phyloP scores from a whole-genome alignment of 768 basidiomycete genomes.

The Leccinum obscurum region DNA sequence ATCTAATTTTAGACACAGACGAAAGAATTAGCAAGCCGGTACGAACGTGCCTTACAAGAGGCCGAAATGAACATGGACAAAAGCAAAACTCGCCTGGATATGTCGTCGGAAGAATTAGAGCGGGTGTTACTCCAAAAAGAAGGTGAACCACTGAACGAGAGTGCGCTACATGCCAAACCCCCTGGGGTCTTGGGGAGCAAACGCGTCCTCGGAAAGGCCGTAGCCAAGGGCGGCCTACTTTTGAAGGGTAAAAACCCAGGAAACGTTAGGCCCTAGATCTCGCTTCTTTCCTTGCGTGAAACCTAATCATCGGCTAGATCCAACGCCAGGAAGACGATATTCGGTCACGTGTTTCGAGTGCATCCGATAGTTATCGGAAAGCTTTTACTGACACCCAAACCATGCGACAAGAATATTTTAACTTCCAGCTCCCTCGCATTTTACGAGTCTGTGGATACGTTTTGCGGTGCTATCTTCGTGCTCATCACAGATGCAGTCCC shows the following conservation, averaged over 20 bases:
- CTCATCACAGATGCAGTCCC: slow-evolving; percentile 48
- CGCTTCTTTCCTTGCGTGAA: slow-evolving; percentile 6
- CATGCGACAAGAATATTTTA: slow-evolving; percentile 96
- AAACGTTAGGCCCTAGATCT: slow-evolving; percentile 49
- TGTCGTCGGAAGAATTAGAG: slow-evolving; percentile 92
- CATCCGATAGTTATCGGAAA: slow-evolving; percentile 89
- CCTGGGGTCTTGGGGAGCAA: slow-evolving; percentile 66
- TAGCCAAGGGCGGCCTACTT: slow-evolving; percentile 85
- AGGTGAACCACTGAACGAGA: slow-evolving; percentile 89
- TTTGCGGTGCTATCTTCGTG: not conserved
- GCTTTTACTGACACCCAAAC: slow-evolving; percentile 82
- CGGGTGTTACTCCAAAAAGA: slow-evolving; percentile 91
- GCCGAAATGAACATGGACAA: slow-evolving; percentile 87
- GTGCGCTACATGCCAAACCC: slow-evolving; percentile 61
- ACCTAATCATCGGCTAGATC: slow-evolving; percentile 47
- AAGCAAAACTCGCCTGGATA: slow-evolving; percentile 81
- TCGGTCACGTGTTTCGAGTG: slow-evolving; percentile 75
- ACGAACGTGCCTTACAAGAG: slow-evolving; percentile 87
- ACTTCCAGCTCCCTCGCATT: slow-evolving; percentile 93
- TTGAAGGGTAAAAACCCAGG: slow-evolving; percentile 93
- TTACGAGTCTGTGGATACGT: slow-evolving; percentile 65
- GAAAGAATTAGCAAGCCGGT: slow-evolving; percentile 86
- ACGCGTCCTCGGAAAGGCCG: slow-evolving; percentile 85
- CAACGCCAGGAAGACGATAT: slow-evolving; percentile 96
- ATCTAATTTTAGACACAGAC: slow-evolving; percentile 49